These are phyloP conservation scores for Aspergillus candidus DNA, from an alignment of 2,329 filamentous ascomycete genomes.

Conservation along the genomic window DNA sequence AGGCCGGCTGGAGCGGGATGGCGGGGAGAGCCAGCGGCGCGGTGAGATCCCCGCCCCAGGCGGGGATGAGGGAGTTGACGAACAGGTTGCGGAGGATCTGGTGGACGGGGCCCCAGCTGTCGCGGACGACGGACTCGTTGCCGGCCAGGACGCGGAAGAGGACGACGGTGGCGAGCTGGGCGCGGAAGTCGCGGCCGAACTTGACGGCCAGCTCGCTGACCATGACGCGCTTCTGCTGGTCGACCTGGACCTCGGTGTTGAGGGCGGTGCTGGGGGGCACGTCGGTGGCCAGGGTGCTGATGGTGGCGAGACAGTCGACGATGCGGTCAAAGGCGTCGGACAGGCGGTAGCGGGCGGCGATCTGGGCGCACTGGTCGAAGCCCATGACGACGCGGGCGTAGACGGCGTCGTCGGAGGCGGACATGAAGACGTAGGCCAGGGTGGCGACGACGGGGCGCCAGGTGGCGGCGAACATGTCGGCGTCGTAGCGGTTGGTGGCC, in stretches of 20 bases:
- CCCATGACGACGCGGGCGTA: conserved; percentile 90
- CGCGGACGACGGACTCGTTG: conserved; percentile 68
- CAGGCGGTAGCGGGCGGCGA: conserved; percentile 77
- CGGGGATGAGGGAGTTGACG: conserved; percentile 84
- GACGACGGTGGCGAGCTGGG: conserved; percentile 90
- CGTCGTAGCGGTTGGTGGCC: conserved; percentile 90
- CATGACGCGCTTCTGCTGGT: conserved; percentile 82
- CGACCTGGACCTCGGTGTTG: conserved; percentile 92
- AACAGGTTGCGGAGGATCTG: conserved; percentile 94
- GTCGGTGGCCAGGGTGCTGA: conserved; percentile 78
- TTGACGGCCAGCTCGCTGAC: conserved; percentile 96
- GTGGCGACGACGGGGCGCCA: conserved; percentile 95
- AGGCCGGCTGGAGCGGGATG: conserved; percentile 85
- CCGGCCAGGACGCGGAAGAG: conserved; percentile 86
- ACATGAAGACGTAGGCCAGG: conserved; percentile 97
- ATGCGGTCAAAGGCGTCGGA: conserved; percentile 89
- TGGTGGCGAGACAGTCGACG: conserved; percentile 79
- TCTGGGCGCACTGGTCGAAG: conserved; percentile 92
- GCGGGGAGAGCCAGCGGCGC: conserved; percentile 64
- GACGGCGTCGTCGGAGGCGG: conserved; percentile 90
- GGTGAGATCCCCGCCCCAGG: conserved; percentile 63
- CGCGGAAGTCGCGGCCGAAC: conserved; percentile 87
- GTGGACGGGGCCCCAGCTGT: conserved; percentile 60
- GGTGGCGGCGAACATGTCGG: conserved; percentile 93
- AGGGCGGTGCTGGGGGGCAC: conserved; percentile 72